Evolutionary conservation across 257 asterid species (phyloP), one percentile per base, ranked within the genome.

Genomic region (Anisodus acutangulus): DNA sequence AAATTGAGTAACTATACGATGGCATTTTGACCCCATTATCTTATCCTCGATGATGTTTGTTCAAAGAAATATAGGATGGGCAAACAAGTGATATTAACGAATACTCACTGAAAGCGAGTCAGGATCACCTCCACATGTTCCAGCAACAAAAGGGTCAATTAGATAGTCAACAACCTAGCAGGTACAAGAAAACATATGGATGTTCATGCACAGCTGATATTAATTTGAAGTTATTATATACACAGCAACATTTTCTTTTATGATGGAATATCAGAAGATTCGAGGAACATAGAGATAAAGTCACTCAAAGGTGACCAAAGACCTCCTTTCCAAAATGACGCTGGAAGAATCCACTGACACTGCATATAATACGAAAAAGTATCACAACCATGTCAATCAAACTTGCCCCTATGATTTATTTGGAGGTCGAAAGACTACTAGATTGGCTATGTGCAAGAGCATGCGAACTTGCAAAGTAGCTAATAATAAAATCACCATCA

Each of bases 311-410:
- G 37, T 81, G 22, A 53, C 47, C 57, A 49, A 84, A 67, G 86
- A 93, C 99, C 98, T 95, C 98, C 90, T 94, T 92, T 60, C 99
- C 99, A 89, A 95, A 95, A 91, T 95, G 99, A 76, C 99, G 97
- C 89, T 92, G 92, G 88, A 93, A 92, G 92, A 95, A 95, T 86
- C 89, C 89, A 87, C 98, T 92, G 82, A 94, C 99, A 85, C 99
- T 95, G 93, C 94, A 92, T 59, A 87, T 41, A 79, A 83, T 41
- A 12, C 11, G 53, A 19, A 41, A 51, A 69, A 41, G 49, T 74
- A 74, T 66, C 78, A 68, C 53, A 68, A 68, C 78, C 26, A 68
- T 53, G 49, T 78, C 49, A 53, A 78, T 15, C 22, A 6, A 53
- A 78, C 64, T 26, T 4, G 62, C 45, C 62, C 6, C 17, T 49